Percentiles rank a stretch among this genome's conserved stretches.
phyloP scores from a whole-genome alignment of 108 stramenopile genomes.

The Epithemia pelagica region DNA sequence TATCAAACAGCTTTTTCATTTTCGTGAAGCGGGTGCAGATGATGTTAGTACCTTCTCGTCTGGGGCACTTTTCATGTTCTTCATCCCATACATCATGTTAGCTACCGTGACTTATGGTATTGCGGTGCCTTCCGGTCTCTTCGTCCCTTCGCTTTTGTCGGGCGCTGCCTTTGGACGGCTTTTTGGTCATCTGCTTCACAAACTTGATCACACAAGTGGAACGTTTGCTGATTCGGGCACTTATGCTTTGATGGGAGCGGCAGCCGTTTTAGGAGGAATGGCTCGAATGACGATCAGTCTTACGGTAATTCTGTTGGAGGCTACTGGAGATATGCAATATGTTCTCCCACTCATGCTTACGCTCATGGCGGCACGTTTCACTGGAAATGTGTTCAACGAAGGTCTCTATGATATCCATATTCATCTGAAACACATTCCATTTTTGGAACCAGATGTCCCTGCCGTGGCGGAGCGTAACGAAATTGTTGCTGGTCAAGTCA shows the following conservation, averaged over 20 bases:
- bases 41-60: conserved; percentile 85
- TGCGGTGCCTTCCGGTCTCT: conserved; percentile 89
- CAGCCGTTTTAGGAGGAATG: conserved; percentile 94
- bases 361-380: conserved; percentile 91
- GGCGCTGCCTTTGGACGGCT: conserved; percentile 91
- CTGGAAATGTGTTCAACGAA: conserved; percentile 97
- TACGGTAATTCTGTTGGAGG: conserved; percentile 94
- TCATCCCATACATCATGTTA: conserved; percentile 84
- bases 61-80: conserved; percentile 90
- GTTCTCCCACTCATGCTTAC: conserved; percentile 98
- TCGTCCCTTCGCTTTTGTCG: conserved; percentile 81
- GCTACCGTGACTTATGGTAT: conserved; percentile 87
- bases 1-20: conserved; percentile 94
- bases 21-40: conserved; percentile 89
- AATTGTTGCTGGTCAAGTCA: conserved; percentile 86
- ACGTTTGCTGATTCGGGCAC: conserved; percentile 97
- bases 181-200: conserved; percentile 93
- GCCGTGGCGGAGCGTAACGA: conserved; percentile 83
- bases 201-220: conserved; percentile 89
- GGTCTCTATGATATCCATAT: conserved; percentile 97
- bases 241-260: conserved; percentile 95
- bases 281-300: conserved; percentile 99
- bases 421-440: conserved; percentile 81
- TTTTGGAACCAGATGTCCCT: conserved; percentile 87
- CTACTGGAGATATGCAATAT: conserved; percentile 98